phyloP scores from a whole-genome alignment of 164 flowering plant species.

The Hamamelis virginiana region DNA sequence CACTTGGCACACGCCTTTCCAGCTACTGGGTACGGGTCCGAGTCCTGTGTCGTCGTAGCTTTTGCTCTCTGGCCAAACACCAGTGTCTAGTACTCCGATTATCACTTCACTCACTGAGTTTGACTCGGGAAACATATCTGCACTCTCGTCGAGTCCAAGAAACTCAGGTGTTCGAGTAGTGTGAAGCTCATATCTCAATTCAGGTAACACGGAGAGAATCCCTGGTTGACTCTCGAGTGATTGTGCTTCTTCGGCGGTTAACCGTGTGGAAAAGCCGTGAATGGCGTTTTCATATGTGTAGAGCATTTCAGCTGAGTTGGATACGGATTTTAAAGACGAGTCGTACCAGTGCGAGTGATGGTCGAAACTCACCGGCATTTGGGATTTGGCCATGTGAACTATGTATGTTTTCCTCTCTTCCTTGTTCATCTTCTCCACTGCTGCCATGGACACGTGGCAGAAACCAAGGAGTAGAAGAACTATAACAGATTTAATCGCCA shows the following conservation, averaged over 20 bases:
- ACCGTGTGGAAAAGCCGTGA: slow-evolving; percentile 73
- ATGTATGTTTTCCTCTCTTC: slow-evolving; percentile 60
- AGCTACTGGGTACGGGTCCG: slow-evolving; percentile 58
- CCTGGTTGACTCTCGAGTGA: slow-evolving; percentile 42
- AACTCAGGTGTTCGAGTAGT: slow-evolving; percentile 91
- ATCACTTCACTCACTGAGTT: slow-evolving; percentile 48
- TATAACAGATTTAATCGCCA: too few species aligned
- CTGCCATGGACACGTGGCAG: too few species aligned
- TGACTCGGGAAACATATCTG: slow-evolving; percentile 37
- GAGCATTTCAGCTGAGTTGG: slow-evolving; percentile 57
- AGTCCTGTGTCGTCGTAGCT: slow-evolving; percentile 71
- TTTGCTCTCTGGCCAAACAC: slow-evolving; percentile 80
- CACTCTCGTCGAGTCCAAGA: slow-evolving; percentile 52
- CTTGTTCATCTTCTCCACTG: slow-evolving; percentile 11
- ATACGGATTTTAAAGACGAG: slow-evolving; percentile 56
- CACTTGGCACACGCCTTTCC: slow-evolving; percentile 73
- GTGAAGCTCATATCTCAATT: slow-evolving; percentile 61
- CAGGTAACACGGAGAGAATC: slow-evolving; percentile 60
- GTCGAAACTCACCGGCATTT: slow-evolving; percentile 50
- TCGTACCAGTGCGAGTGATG: slow-evolving; percentile 68
- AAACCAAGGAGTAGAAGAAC: too few species aligned
- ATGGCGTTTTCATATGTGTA: slow-evolving; percentile 63
- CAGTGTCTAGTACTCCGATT: slow-evolving; percentile 84
- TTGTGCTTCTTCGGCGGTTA: slow-evolving; percentile 59
- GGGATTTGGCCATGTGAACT: slow-evolving; percentile 65